Evolutionary conservation across 805 yeast species (phyloP).

Genomic region (Priceomyces castillae): DNA sequence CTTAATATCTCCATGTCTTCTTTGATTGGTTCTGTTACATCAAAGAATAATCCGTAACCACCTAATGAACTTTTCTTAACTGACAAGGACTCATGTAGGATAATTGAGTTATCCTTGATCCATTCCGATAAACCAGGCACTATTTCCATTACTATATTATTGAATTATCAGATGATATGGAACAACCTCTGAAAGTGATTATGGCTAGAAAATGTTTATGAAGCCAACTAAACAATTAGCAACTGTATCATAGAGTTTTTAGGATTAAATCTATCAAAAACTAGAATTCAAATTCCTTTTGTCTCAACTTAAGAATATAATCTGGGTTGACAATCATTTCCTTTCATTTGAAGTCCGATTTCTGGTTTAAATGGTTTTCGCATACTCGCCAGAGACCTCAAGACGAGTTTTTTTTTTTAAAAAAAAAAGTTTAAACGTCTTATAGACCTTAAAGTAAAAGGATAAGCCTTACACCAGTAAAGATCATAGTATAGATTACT

Average conservation of each 20-base stretch:
- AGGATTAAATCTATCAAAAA: no score
- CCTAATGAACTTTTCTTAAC: conserved; percentile 24
- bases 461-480: not conserved
- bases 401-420: no score
- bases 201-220: no score
- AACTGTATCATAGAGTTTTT: no score
- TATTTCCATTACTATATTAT: not conserved
- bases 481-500: not conserved
- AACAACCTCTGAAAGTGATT: no score
- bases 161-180: no score
- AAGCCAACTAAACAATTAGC: no score
- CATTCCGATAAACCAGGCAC: not conserved
- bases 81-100: not conserved
- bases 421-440: not conserved
- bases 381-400: not conserved
- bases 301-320: no score
- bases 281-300: no score
- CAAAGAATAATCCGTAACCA: conserved; percentile 30
- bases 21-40: not conserved
- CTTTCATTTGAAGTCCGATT: no score
- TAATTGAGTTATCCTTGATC: not conserved
- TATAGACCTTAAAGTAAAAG: not conserved
- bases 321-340: no score
- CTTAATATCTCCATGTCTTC: conserved; percentile 17
- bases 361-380: not conserved